Evolutionary conservation across 129 eudicot species (phyloP).

Genomic region (Saussurea involucrata): DNA sequence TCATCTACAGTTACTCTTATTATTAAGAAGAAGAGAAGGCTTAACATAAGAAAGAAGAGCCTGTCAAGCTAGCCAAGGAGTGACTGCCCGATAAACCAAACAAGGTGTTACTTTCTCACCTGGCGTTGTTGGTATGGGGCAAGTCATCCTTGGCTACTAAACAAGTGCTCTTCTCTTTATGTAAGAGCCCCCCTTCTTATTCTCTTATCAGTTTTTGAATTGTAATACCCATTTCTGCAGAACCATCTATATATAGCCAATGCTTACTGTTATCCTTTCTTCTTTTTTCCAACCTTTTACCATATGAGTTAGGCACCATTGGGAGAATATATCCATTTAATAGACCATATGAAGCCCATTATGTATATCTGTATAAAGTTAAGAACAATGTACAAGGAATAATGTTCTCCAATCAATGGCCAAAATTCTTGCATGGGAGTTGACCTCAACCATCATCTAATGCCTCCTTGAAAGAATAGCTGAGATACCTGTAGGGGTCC

Average conservation of each 20-base stretch:
- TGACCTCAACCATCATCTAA: slow-evolving; percentile 16
- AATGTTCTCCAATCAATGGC: background rate
- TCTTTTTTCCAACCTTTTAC: background rate
- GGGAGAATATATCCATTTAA: slow-evolving; percentile 8
- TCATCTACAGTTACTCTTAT: background rate
- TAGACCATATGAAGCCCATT: slow-evolving; percentile 17
- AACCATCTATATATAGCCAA: slow-evolving; percentile 18
- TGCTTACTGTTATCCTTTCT: background rate
- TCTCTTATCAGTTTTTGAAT: background rate
- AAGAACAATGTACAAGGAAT: slow-evolving; percentile 5
- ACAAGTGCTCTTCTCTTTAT: slow-evolving; percentile 13
- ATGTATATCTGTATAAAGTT: background rate
- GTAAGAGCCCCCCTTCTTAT: background rate
- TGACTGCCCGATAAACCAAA: slow-evolving; percentile 13
- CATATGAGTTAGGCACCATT: background rate
- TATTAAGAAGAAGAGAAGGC: slow-evolving; percentile 3
- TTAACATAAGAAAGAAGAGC: slow-evolving; percentile 30
- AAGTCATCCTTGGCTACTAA: slow-evolving; percentile 37
- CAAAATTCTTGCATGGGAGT: slow-evolving; percentile 12
- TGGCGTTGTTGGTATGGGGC: slow-evolving; percentile 8
- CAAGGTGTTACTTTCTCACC: slow-evolving; percentile 14
- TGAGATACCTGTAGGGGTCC: background rate
- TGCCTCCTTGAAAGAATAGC: background rate
- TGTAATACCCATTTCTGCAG: background rate
- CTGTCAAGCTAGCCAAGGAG: slow-evolving; percentile 22